phyloP scores from a whole-genome alignment of 106 monocot species.

The Xerophyta viscosa region DNA sequence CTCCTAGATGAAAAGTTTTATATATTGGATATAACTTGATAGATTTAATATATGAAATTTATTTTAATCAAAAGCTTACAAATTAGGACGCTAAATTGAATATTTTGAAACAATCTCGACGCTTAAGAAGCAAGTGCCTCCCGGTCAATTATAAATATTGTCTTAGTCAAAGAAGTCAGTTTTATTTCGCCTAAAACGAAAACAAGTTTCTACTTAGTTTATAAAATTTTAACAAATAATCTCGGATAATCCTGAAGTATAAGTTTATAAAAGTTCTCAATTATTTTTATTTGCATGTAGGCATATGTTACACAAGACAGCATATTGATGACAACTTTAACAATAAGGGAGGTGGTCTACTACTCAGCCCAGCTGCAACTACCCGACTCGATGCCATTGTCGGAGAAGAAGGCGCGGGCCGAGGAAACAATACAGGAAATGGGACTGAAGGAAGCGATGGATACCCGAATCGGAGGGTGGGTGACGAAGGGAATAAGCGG shows the following conservation, averaged over 20 bases:
- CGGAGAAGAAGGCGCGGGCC: conserved; percentile 45
- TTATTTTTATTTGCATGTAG: not conserved
- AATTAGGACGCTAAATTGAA: too few relatives aligned
- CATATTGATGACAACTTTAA: conserved; percentile 63
- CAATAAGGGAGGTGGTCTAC: conserved; percentile 56
- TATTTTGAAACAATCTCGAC: too few relatives aligned
- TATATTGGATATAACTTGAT: too few relatives aligned
- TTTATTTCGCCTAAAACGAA: too few relatives aligned
- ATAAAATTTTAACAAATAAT: not conserved
- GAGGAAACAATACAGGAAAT: conserved; percentile 57
- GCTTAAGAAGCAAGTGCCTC: too few relatives aligned
- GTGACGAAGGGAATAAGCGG: conserved; percentile 47
- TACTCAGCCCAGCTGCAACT: conserved; percentile 72
- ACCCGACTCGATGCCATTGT: conserved; percentile 37
- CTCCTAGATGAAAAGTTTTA: too few relatives aligned
- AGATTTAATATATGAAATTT: too few relatives aligned
- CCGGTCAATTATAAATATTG: too few relatives aligned
- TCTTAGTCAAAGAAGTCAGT: too few relatives aligned
- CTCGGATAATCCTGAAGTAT: not conserved
- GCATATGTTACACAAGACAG: conserved; percentile 74
- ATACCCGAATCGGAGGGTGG: conserved; percentile 55
- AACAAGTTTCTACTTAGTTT: not conserved
- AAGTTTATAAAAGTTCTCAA: not conserved
- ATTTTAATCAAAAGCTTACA: too few relatives aligned
- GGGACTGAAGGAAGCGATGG: conserved; percentile 41